These are phyloP conservation scores for Perilla frutescens DNA, from an alignment of 257 asterid genomes.

Conservation along the genomic window DNA sequence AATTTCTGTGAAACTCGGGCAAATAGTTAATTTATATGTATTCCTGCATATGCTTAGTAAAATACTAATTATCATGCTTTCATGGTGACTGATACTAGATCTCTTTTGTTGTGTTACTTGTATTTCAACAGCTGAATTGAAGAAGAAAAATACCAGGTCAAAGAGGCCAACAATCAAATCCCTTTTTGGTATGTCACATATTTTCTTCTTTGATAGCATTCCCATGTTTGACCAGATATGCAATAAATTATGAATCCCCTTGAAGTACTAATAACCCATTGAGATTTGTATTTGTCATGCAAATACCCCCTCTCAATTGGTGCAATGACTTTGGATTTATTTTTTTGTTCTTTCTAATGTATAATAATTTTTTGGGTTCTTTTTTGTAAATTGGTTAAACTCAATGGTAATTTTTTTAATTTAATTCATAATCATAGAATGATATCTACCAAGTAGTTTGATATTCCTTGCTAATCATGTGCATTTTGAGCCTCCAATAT, in stretches of 20 bases:
- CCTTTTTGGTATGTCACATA: conserved; percentile 71
- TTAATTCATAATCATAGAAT: no score
- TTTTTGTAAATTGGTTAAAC: background rate
- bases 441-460: no score
- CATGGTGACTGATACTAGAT: conserved; percentile 32
- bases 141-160: conserved; percentile 79
- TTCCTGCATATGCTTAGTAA: no score
- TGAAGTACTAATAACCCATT: background rate
- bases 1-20: background rate
- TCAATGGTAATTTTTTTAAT: no score
- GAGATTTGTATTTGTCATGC: background rate
- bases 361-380: background rate
- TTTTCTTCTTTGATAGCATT: background rate
- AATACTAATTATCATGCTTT: background rate
- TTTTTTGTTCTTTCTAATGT: background rate
- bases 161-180: conserved; percentile 88
- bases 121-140: conserved; percentile 75
- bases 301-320: no score
- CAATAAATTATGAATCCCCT: background rate
- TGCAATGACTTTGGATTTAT: no score
- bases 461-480: no score
- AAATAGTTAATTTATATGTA: background rate
- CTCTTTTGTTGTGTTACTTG: conserved; percentile 18
- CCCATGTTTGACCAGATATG: conserved; percentile 11
- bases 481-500: no score